phyloP scores from a whole-genome alignment of 2,329 filamentous ascomycete species.

The Clathrospora elynae region DNA sequence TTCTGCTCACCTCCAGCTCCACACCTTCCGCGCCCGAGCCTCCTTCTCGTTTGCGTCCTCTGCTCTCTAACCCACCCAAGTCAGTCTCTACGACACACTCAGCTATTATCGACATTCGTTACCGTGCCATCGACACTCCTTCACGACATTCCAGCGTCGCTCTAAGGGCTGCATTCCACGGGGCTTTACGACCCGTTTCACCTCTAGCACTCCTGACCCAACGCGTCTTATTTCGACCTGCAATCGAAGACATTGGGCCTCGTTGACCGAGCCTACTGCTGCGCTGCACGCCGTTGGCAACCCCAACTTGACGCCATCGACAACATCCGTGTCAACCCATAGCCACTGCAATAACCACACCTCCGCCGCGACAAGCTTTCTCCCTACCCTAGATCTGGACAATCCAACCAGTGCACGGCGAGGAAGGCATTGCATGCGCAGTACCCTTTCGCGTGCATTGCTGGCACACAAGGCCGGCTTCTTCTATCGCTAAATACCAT shows the following conservation, averaged over 20 bases:
- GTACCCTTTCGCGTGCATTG: conserved; percentile 22
- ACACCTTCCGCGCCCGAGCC: conserved; percentile 21
- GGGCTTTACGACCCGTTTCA: conserved; percentile 29
- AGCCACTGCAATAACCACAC: background rate
- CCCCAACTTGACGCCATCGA: conserved; percentile 39
- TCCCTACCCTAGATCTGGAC: conserved; percentile 15
- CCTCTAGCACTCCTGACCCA: conserved; percentile 27
- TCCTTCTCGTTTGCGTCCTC: conserved; percentile 22
- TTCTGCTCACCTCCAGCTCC: conserved; percentile 15
- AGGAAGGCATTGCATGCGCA: conserved; percentile 33
- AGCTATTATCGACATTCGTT: conserved; percentile 34
- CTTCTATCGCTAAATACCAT: conserved; percentile 7
- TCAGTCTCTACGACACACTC: conserved; percentile 19
- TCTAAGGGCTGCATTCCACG: conserved; percentile 45
- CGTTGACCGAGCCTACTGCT: conserved; percentile 17
- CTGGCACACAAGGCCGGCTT: conserved; percentile 27
- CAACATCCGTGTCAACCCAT: too few relatives aligned
- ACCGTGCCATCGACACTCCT: conserved; percentile 29
- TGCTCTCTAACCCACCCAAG: background rate
- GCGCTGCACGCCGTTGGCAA: conserved; percentile 14
- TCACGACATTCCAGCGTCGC: conserved; percentile 14
- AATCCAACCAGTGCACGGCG: conserved; percentile 10
- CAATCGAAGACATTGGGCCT: conserved; percentile 11
- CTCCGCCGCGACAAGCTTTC: conserved; percentile 6
- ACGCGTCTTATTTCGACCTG: conserved; percentile 45